phyloP scores from a whole-genome alignment of 2,329 filamentous ascomycete species.

The Juglanconis oblonga region DNA sequence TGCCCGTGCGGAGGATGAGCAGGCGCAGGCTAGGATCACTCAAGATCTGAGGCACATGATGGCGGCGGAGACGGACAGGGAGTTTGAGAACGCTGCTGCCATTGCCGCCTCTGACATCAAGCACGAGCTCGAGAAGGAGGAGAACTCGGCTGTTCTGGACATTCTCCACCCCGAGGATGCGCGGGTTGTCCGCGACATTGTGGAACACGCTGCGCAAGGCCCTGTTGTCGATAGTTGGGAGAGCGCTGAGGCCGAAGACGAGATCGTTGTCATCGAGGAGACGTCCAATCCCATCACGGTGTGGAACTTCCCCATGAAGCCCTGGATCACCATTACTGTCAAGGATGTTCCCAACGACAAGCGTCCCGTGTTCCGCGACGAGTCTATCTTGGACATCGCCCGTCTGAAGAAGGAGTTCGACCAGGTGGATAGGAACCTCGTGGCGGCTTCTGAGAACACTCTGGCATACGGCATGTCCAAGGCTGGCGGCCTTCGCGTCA shows the following conservation, averaged over 20 bases:
- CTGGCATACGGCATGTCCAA: constrained; percentile 95
- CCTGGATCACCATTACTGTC: constrained; percentile 87
- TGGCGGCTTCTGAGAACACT: constrained; percentile 83
- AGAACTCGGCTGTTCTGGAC: constrained; percentile 52
- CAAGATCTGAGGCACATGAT: constrained; percentile 48
- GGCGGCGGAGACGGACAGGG: constrained; percentile 49
- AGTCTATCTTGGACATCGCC: constrained; percentile 87
- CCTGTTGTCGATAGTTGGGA: constrained; percentile 86
- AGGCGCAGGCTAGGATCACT: constrained; percentile 45
- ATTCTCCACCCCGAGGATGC: constrained; percentile 49
- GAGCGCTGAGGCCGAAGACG: constrained; percentile 73
- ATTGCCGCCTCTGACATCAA: constrained; percentile 47
- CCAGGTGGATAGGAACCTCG: constrained; percentile 90
- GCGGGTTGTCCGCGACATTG: constrained; percentile 44
- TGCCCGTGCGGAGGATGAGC: constrained; percentile 50
- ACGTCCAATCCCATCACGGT: constrained; percentile 68
- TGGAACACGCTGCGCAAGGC: constrained; percentile 57
- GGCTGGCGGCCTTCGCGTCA: constrained; percentile 87
- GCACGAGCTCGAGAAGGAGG: constrained; percentile 52
- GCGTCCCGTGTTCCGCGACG: constrained; percentile 67
- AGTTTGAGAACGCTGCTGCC: constrained; percentile 50
- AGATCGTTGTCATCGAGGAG: constrained; percentile 63
- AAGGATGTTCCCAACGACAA: constrained; percentile 53
- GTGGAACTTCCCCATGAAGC: constrained; percentile 94
- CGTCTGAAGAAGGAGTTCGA: constrained; percentile 97